Evolutionary conservation across 805 yeast species (phyloP), one percentile per base, ranked within the genome.

Genomic region (Metschnikowia colocasiae): DNA sequence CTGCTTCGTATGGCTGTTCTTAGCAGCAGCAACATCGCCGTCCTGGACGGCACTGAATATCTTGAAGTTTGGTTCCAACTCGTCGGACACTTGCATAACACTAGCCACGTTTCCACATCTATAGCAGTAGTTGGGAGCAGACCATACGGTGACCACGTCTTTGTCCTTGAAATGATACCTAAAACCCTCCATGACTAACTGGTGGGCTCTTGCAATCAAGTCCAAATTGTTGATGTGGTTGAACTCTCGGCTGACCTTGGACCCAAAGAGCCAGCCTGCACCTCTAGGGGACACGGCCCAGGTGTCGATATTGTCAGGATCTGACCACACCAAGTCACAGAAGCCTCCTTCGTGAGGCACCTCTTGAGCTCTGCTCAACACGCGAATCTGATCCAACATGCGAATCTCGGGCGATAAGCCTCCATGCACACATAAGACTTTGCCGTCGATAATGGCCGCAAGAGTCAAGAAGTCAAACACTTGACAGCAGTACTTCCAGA

Each of bases 331-430:
- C 59, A 92, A 78, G 67, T 92, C 99, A 63, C 97, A 94, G 66
- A 92, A 92, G 2, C 97, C 98, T 57, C 99, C 99, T 70, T 92
- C 99, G 65, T 94, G 98, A 2, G 99, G 99, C 40, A 92, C 97
- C 68, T 92, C 98, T 68, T 92, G 98, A 3, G 98, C 98, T 61
- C 99, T 78, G 45, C 94, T 85, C 48, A 92, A 74, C 16, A 92
- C 98, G 59, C 98, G 76, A 55, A 92, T 90, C 68, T 92, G 99
- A 66, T 92, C 99, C 56, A 92, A 76, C 96, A 94, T 91, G 64
- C 98, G 81, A 53, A 92, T 91, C 67, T 94, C 98, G 2, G 99
- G 99, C 12, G 96, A 87, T 47, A 92, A 75, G 5, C 99, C 99
- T 49, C 99, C 99, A 65, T 92, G 99, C 38, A 94, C 96, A 74